Evolutionary conservation across 352 stramenopile genomes (phyloP).

Genomic region (Phytophthora hibernalis): DNA sequence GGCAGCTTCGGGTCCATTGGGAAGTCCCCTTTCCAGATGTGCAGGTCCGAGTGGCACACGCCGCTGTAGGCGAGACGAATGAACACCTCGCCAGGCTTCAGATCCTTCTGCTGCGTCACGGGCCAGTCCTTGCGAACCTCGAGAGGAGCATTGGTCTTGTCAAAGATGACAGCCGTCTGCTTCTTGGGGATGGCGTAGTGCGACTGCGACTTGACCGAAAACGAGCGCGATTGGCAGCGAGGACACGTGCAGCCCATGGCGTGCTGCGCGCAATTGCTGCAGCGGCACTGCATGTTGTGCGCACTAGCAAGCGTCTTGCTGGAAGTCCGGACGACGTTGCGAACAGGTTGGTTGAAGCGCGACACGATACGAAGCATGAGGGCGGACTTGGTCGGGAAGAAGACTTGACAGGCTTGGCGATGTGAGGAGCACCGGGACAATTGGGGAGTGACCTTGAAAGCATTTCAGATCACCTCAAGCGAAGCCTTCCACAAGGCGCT

Average conservation of each 20-base stretch:
- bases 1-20: conserved; percentile 42
- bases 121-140: conserved; percentile 56
- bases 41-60: conserved; percentile 58
- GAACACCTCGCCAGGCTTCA: conserved; percentile 55
- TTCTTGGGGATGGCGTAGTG: conserved; percentile 58
- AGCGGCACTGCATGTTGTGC: conserved; percentile 29
- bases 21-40: conserved; percentile 51
- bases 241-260: conserved; percentile 24
- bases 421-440: conserved; percentile 8
- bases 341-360: conserved; percentile 31
- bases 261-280: conserved; percentile 34
- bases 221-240: conserved; percentile 32
- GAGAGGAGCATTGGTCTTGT: conserved; percentile 45
- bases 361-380: conserved; percentile 35
- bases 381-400: background rate
- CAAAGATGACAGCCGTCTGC: conserved; percentile 54
- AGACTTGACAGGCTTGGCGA: background rate
- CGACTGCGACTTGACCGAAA: conserved; percentile 50
- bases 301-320: conserved; percentile 25
- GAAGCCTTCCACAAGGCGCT: background rate
- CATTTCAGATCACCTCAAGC: background rate
- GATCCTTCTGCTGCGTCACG: conserved; percentile 46
- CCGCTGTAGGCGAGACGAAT: conserved; percentile 56
- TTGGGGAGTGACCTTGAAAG: conserved; percentile 17
- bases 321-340: conserved; percentile 11